Evolutionary conservation across 306 rosid species (phyloP), one percentile per base, ranked within the genome.

Genomic region (Malus asiatica): DNA sequence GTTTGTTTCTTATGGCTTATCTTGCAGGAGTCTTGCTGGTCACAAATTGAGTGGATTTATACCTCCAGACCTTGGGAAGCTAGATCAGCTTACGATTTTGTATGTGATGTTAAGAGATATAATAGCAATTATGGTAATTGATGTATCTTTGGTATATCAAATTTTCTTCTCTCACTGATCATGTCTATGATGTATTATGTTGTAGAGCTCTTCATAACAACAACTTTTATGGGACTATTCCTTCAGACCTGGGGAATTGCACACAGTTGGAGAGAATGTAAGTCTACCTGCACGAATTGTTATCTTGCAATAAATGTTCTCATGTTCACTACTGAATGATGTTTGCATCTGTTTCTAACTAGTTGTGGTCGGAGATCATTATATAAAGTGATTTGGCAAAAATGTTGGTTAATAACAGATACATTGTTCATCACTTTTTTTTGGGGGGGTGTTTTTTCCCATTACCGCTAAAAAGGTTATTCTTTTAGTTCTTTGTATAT

Each of bases 191-290:
- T 90, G 33, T 68, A 32, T 70, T 71, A 71, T 81, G 59, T 45
- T 81, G 84, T 72, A 96, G 99, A 84, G 86, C 93, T 78, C 96
- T 96, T 77, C 87, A 89, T 74, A 67, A 81, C 88, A 96, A 96
- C 89, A 89, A 88, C 83, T 80, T 96, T 75, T 92, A 90, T 83
- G 97, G 97, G 76, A 70, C 88, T 66, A 86, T 96, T 85, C 99
- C 99, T 68, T 85, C 98, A 77, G 98, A 88, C 66, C 72, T 96
- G 92, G 99, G 96, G 79, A 96, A 96, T 73, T 96, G 99, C 89
- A 88, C 92, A 11, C 84, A 79, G 59, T 78, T 92, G 89, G 84
- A 89, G 80, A 84, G 82, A 83, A 70, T 96, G 99, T 96, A 87
- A 80, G 99, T 83, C 67, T 66, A 53, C 33, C 19, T 35, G 29